phyloP scores from a whole-genome alignment of 139 green algal species.

The Limnomonas spitsbergensis region DNA sequence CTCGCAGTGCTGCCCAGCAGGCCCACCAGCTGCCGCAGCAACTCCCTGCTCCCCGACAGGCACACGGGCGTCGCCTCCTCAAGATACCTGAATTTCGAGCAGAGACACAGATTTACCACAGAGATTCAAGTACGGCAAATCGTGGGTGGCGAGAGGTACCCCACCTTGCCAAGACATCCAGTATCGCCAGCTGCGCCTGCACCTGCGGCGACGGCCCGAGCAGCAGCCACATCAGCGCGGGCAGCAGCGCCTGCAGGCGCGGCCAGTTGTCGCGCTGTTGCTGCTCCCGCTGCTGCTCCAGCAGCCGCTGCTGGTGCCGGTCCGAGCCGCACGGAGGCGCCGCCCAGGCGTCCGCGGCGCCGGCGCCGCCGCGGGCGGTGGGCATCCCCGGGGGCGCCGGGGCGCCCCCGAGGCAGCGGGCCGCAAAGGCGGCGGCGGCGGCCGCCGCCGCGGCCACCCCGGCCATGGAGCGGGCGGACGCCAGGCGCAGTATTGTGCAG shows the following conservation, averaged over 20 bases:
- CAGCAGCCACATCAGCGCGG: slow-evolving; percentile 1
- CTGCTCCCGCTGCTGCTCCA: slow-evolving; percentile 1
- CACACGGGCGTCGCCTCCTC: not conserved
- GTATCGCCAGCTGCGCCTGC: not conserved
- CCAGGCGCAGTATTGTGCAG: not conserved
- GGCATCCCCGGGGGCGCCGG: not conserved
- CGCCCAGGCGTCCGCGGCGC: not conserved
- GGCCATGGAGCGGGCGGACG: too few species aligned
- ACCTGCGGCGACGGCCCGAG: not conserved
- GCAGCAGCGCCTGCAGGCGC: not conserved
- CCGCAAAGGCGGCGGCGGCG: not conserved
- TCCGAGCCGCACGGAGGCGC: too few species aligned
- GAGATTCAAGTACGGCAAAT: not conserved
- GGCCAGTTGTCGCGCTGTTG: not conserved
- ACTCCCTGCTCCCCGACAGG: not conserved
- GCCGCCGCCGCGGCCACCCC: not conserved
- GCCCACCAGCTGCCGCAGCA: not conserved
- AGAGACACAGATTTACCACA: not conserved
- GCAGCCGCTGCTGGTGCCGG: not conserved
- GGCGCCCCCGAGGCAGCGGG: not conserved
- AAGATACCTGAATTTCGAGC: not conserved
- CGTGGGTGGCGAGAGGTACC: not conserved
- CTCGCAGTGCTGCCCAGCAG: not conserved
- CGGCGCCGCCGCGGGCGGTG: too few species aligned
- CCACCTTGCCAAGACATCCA: not conserved